A percentile compares a stretch with the other conserved stretches of the same genome.
phyloP scores from a whole-genome alignment of 2,329 filamentous ascomycete species.

The Penicillium sp. region DNA sequence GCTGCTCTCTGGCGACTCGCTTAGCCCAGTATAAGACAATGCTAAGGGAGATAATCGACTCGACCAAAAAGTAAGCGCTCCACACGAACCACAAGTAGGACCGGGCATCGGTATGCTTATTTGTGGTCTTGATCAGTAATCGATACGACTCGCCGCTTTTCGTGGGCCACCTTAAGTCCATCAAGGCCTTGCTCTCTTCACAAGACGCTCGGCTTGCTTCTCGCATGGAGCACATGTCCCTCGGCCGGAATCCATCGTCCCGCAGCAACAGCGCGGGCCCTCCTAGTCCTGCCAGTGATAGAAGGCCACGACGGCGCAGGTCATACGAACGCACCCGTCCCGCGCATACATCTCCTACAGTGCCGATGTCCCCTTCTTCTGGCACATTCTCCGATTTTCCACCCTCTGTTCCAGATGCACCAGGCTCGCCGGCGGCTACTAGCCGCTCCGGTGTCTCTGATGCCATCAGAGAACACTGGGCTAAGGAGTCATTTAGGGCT shows the following conservation, averaged over 20 bases:
- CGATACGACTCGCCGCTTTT: slow-evolving; percentile 28
- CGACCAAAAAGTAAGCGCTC: slow-evolving; percentile 47
- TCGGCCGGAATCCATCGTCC: slow-evolving; percentile 26
- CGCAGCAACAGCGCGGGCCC: slow-evolving; percentile 29
- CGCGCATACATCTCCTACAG: slow-evolving; percentile 25
- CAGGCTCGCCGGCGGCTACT: slow-evolving; percentile 34
- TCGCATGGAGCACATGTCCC: slow-evolving; percentile 27
- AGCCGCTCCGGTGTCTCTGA: slow-evolving; percentile 34
- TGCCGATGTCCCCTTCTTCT: slow-evolving; percentile 32
- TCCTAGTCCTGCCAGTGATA: slow-evolving; percentile 30
- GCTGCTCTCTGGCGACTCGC: slow-evolving; percentile 48
- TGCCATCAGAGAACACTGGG: slow-evolving; percentile 42
- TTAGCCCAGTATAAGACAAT: slow-evolving; percentile 53
- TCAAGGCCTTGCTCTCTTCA: slow-evolving; percentile 29
- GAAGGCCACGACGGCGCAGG: slow-evolving; percentile 30
- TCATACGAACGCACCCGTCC: slow-evolving; percentile 40
- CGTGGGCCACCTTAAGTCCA: slow-evolving; percentile 24
- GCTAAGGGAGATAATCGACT: slow-evolving; percentile 46
- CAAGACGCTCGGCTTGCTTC: slow-evolving; percentile 33
- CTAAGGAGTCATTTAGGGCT: slow-evolving; percentile 39
- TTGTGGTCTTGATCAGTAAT: slow-evolving; percentile 23
- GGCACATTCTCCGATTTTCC: slow-evolving; percentile 32
- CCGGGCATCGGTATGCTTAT: slow-evolving; percentile 10
- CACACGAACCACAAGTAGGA: not conserved
- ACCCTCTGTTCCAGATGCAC: slow-evolving; percentile 33